Conservation (phyloP, 495 filamentous ascomycete species). For the Aspergillus sclerotiicarbonarius region DNA sequence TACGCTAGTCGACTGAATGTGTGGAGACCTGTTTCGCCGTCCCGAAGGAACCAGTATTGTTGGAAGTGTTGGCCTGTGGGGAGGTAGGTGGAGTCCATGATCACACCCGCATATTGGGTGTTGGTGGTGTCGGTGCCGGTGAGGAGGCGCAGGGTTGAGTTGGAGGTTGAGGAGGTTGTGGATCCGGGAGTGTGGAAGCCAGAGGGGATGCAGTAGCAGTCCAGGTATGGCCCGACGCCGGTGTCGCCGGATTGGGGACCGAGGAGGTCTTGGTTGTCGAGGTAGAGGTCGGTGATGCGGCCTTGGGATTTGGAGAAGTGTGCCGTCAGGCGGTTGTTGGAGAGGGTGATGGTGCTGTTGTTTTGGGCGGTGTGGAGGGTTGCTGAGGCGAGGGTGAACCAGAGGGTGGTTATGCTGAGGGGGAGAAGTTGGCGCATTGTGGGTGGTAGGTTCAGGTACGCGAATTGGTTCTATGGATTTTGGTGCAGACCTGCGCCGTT, state of each 20-base stretch:
- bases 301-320: conserved; percentile 44
- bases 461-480: background rate
- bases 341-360: conserved; percentile 31
- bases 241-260: conserved; percentile 42
- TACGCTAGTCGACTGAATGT: conserved; percentile 55
- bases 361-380: conserved; percentile 27
- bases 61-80: conserved; percentile 51
- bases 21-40: conserved; percentile 55
- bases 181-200: conserved; percentile 52
- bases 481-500: background rate
- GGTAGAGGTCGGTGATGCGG: conserved; percentile 37
- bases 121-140: conserved; percentile 48
- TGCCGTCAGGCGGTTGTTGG: conserved; percentile 48
- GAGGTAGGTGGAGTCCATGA: conserved; percentile 51
- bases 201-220: conserved; percentile 57
- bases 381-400: conserved; percentile 16
- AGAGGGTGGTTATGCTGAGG: conserved; percentile 5
- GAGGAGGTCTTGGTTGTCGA: conserved; percentile 52
- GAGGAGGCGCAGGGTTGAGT: conserved; percentile 42
- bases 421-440: conserved; percentile 13
- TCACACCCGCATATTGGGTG: conserved; percentile 48
- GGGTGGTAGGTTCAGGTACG: background rate
- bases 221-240: conserved; percentile 53
- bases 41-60: conserved; percentile 57
- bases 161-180: conserved; percentile 38